These are phyloP conservation scores for Endocalyx cinctus DNA, from an alignment of 2,329 filamentous ascomycete species.

Conservation along the genomic window DNA sequence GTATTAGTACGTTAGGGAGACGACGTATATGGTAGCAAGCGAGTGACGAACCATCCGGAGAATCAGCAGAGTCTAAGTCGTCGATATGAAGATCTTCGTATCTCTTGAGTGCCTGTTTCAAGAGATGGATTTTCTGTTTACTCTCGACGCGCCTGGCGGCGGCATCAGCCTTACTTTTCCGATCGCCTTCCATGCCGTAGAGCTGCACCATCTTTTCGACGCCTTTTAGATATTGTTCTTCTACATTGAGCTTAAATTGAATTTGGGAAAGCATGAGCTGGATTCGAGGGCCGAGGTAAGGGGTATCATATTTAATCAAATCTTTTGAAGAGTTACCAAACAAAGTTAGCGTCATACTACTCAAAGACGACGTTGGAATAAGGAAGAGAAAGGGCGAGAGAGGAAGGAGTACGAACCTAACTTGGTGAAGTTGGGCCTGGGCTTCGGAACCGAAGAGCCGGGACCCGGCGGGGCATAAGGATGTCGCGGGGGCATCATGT, in stretches of 20 bases:
- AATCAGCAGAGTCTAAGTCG: constrained; percentile 73
- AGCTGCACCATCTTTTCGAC: constrained; percentile 99
- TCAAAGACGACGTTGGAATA: constrained; percentile 6
- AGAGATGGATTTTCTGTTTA: constrained; percentile 92
- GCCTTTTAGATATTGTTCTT: constrained; percentile 97
- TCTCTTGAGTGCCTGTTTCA: constrained; percentile 93
- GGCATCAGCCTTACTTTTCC: constrained; percentile 91
- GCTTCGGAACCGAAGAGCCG: constrained; percentile 62
- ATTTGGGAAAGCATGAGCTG: constrained; percentile 98
- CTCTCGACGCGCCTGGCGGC: constrained; percentile 87
- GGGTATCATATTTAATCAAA: constrained; percentile 97
- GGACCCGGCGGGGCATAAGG: constrained; percentile 74
- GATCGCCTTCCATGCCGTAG: constrained; percentile 94
- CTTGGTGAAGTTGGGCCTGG: constrained; percentile 89
- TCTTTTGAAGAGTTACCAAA: constrained; percentile 49
- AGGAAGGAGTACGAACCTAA: constrained; percentile 59
- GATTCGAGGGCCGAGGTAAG: constrained; percentile 91
- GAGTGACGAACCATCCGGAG: constrained; percentile 65
- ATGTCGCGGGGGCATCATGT: constrained; percentile 75
- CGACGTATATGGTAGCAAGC: background rate
- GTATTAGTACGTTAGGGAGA: constrained; percentile 13
- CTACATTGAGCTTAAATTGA: constrained; percentile 97
- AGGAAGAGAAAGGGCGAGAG: background rate
- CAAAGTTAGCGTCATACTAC: no score
- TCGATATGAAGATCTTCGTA: constrained; percentile 95